Evolutionary conservation across 179 eudicot genomes (phyloP), one percentile per base, ranked within the genome.

Genomic region (Silene coronaria): DNA sequence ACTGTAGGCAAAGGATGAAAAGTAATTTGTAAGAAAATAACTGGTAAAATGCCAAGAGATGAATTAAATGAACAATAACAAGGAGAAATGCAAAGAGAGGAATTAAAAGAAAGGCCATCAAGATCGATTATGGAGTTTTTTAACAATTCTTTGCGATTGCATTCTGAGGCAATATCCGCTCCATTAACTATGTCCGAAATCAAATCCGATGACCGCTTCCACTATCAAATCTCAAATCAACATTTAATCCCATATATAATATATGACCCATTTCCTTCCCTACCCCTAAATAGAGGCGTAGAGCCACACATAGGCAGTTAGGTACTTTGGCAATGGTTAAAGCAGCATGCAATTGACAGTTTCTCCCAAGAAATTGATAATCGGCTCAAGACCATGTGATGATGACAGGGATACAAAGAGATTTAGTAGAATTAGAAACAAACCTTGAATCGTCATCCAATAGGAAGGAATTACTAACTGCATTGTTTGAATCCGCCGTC

Each of bases 361-460:
- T 24, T 70, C 36, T 42, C 32, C 28, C 17, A 26, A 24, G 22
- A 36, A 48, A 26, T 24, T 46, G 22, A 48, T 46, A 70, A 48
- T 70, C 17, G 21, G 12, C 53, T 67, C 53, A 21, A n/a, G 71
- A 28, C 42, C 21, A 64, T 27, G 60, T 48, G 17, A 45, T 70
- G 14, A 6, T 14, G 32, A 22, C 55, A 70, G 73, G 32, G 13
- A 10, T 38, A 42, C 28, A 22, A 38, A 68, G 3, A 68, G 64
- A 28, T 55, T 27, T 28, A 48, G 3, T 17, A 55, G 63, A 71
- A 71, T 42, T 3, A 67, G 30, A 19, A 16, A 71, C 82, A 57
- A 58, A 89, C 98, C 98, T 91, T 71, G 95, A 93, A 84, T 93
- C 98, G 62, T 91, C 97, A 80, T 89, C 96, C 82, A 88, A 77